A percentile compares a stretch with the other conserved stretches of the same genome.
phyloP scores from a whole-genome alignment of 306 rosid genomes.

The Glycine tomentella region DNA sequence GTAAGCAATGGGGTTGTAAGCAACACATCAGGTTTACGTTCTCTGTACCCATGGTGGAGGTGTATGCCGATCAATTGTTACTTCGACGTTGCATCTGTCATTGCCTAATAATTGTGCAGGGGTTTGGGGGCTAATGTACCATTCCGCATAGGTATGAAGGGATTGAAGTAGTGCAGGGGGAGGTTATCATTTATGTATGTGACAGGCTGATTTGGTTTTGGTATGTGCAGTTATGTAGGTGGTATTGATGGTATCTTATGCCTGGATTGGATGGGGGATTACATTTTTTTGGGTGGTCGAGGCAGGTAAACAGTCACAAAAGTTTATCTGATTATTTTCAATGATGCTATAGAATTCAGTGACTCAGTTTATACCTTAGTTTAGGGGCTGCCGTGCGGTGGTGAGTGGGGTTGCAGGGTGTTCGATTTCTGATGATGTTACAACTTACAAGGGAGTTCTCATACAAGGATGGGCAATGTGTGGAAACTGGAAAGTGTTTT shows the following conservation, averaged over 20 bases:
- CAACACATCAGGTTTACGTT: too few species aligned
- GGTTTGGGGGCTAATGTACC: not conserved
- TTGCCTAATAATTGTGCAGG: constrained; percentile 1
- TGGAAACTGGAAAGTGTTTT: not conserved
- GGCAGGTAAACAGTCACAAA: not conserved
- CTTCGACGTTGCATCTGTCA: not conserved
- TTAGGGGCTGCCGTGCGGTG: too few species aligned
- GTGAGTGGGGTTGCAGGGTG: too few species aligned
- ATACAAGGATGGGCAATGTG: not conserved
- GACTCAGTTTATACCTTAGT: not conserved
- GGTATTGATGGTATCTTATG: not conserved
- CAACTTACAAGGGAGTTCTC: not conserved
- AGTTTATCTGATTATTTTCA: not conserved
- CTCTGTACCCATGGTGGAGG: not conserved
- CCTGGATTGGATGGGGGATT: not conserved
- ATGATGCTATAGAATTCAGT: not conserved
- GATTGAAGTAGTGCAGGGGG: not conserved
- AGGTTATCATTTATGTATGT: not conserved
- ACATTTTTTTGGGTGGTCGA: not conserved
- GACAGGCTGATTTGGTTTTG: not conserved
- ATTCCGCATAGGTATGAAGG: not conserved
- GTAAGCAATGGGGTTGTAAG: not conserved
- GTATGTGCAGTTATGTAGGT: not conserved
- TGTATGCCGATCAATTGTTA: not conserved
- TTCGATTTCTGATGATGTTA: not conserved